Evolutionary conservation across 306 rosid genomes (phyloP).

Genomic region (Urtica urens): DNA sequence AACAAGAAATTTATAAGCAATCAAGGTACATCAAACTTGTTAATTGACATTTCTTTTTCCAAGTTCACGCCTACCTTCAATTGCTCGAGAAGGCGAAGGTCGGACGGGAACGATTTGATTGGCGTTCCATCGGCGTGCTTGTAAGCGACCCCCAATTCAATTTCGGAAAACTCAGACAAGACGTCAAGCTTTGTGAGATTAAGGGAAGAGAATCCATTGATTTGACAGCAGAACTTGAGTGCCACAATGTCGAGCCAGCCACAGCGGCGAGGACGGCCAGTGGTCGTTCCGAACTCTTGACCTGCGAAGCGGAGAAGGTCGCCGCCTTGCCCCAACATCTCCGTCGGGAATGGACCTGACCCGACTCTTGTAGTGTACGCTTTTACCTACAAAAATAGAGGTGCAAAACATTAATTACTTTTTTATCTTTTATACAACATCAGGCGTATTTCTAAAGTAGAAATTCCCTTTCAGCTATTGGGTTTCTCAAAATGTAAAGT

Average conservation of each 20-base stretch:
- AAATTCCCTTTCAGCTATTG: too few relatives aligned
- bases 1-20: background rate
- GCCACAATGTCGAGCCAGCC: slow-evolving; percentile 96
- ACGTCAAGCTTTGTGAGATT: slow-evolving; percentile 95
- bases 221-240: slow-evolving; percentile 62
- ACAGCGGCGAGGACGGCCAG: slow-evolving; percentile 97
- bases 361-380: slow-evolving; percentile 97
- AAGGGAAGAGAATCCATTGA: slow-evolving; percentile 75
- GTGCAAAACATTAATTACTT: slow-evolving; percentile 17
- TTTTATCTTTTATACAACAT: too few relatives aligned
- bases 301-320: slow-evolving; percentile 88
- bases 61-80: slow-evolving; percentile 41
- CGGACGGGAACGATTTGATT: slow-evolving; percentile 66
- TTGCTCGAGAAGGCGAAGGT: slow-evolving; percentile 78
- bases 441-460: too few relatives aligned
- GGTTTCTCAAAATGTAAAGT: too few relatives aligned
- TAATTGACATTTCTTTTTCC: too few relatives aligned
- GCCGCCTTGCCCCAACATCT: slow-evolving; percentile 62
- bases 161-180: slow-evolving; percentile 61
- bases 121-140: slow-evolving; percentile 51
- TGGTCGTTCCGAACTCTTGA: slow-evolving; percentile 94
- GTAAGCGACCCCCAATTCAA: slow-evolving; percentile 68
- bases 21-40: too few relatives aligned
- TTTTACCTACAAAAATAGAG: slow-evolving; percentile 65
- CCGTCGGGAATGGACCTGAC: slow-evolving; percentile 95